Percentiles rank a stretch among this genome's conserved stretches.
These are phyloP conservation scores for Seminavis robusta DNA, from an alignment of 108 stramenopile genomes.

Conservation along the genomic window DNA sequence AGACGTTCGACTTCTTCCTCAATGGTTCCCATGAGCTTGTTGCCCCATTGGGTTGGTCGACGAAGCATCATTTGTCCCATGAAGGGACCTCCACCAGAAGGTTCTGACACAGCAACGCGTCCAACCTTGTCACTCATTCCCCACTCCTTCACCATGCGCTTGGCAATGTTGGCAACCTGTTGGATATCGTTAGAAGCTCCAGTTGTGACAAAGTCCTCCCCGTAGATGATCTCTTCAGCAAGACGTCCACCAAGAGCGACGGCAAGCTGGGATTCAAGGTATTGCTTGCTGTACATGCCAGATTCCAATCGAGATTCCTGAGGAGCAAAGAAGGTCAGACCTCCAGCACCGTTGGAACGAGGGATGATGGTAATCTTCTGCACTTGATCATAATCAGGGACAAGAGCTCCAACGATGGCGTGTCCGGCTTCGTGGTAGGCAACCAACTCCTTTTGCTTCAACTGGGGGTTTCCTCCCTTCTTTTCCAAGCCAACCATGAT, in stretches of 20 bases:
- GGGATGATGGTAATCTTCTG: conserved; percentile 98
- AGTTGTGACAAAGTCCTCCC: conserved; percentile 92
- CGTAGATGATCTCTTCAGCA: conserved; percentile 96
- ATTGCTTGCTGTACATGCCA: conserved; percentile 89
- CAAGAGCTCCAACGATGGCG: conserved; percentile 89
- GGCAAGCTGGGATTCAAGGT: conserved; percentile 89
- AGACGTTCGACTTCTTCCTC: conserved; percentile 92
- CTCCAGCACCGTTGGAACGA: conserved; percentile 88
- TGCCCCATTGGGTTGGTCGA: conserved; percentile 73
- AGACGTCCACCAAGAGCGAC: conserved; percentile 96
- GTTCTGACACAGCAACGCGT: conserved; percentile 77
- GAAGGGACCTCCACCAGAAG: conserved; percentile 57
- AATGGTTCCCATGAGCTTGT: conserved; percentile 63
- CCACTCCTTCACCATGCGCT: conserved; percentile 95
- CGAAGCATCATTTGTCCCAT: conserved; percentile 70
- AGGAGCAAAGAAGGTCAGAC: conserved; percentile 94
- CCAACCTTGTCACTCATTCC: conserved; percentile 95
- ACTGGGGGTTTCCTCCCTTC: conserved; percentile 75
- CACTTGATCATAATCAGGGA: conserved; percentile 90
- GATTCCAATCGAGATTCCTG: conserved; percentile 88
- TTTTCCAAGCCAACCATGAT: conserved; percentile 96
- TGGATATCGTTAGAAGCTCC: conserved; percentile 97
- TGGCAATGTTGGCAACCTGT: conserved; percentile 91
- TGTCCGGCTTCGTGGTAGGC: conserved; percentile 98
- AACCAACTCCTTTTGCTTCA: conserved; percentile 76